Evolutionary conservation across 495 filamentous ascomycete genomes (phyloP).

Genomic region (Neurospora sp.): DNA sequence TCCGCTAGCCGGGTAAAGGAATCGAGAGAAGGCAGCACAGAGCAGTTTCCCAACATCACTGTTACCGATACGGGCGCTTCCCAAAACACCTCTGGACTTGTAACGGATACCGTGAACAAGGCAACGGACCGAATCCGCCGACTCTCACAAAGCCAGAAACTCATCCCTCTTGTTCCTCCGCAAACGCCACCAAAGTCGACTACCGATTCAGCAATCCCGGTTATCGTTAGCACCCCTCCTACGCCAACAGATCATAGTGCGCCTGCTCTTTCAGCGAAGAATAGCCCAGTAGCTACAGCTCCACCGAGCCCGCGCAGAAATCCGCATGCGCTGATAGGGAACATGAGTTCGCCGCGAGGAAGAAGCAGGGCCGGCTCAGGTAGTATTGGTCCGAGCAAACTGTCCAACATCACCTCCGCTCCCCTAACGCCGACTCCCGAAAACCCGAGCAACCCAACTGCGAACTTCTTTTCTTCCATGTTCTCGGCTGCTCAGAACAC

Average conservation of each 20-base stretch:
- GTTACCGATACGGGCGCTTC: conserved; percentile 12
- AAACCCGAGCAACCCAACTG: conserved; percentile 27
- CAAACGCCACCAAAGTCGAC: conserved; percentile 29
- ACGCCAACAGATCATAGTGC: conserved; percentile 37
- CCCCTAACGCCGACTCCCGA: conserved; percentile 63
- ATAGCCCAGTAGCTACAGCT: conserved; percentile 4
- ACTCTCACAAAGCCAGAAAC: conserved; percentile 24
- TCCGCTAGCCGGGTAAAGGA: conserved; percentile 38
- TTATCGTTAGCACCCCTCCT: conserved; percentile 49
- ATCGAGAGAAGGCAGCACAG: conserved; percentile 22
- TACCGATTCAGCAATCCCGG: conserved; percentile 28
- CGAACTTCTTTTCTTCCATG: conserved; percentile 86
- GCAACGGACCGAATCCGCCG: conserved; percentile 11
- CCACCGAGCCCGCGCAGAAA: conserved; percentile 24
- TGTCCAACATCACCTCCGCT: conserved; percentile 69
- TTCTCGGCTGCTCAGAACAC: conserved; percentile 92
- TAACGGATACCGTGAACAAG: conserved; percentile 1
- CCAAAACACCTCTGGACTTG: not conserved
- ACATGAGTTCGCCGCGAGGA: conserved; percentile 57
- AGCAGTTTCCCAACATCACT: conserved; percentile 10
- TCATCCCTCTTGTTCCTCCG: conserved; percentile 30
- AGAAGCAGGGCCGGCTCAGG: conserved; percentile 50
- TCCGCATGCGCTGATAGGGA: conserved; percentile 39
- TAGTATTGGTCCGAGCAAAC: conserved; percentile 70
- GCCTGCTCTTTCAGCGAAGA: not conserved